Percentiles rank a stretch among this genome's conserved stretches.
phyloP scores from a whole-genome alignment of 306 rosid species.

The Castanea mollissima region DNA sequence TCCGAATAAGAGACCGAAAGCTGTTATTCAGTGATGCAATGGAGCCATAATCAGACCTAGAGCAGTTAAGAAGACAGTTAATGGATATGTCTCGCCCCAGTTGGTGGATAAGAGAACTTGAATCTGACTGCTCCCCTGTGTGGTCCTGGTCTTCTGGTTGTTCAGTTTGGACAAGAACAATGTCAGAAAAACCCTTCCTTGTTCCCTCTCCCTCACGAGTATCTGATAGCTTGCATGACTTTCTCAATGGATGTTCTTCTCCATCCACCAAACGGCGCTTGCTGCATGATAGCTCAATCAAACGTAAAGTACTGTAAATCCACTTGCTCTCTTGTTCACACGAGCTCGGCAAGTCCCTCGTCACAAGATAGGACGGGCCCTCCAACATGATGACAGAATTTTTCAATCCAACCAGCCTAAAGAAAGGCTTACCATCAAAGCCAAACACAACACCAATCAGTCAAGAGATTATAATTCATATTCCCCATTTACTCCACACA shows the following conservation, averaged over 20 bases:
- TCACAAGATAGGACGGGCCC: constrained; percentile 49
- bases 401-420: constrained; percentile 9
- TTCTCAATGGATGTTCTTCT: constrained; percentile 29
- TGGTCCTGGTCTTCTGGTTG: constrained; percentile 29
- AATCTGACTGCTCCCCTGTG: constrained; percentile 30
- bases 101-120: constrained; percentile 34
- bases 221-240: constrained; percentile 38
- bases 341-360: constrained; percentile 49
- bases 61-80: constrained; percentile 45
- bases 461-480: not conserved
- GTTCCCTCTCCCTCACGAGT: constrained; percentile 21
- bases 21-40: constrained; percentile 48
- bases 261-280: constrained; percentile 40
- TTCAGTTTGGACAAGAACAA: constrained; percentile 17
- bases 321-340: constrained; percentile 60
- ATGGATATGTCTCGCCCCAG: constrained; percentile 65
- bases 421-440: constrained; percentile 21
- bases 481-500: constrained; percentile 6
- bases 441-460: constrained; percentile 22
- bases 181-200: constrained; percentile 4
- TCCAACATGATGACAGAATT: constrained; percentile 46
- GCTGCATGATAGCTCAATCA: constrained; percentile 40
- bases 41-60: constrained; percentile 70
- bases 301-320: constrained; percentile 32
- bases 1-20: constrained; percentile 50